Evolutionary conservation across 306 rosid genomes (phyloP), one percentile per base, ranked within the genome.

Genomic region (Echinosophora koreensis): DNA sequence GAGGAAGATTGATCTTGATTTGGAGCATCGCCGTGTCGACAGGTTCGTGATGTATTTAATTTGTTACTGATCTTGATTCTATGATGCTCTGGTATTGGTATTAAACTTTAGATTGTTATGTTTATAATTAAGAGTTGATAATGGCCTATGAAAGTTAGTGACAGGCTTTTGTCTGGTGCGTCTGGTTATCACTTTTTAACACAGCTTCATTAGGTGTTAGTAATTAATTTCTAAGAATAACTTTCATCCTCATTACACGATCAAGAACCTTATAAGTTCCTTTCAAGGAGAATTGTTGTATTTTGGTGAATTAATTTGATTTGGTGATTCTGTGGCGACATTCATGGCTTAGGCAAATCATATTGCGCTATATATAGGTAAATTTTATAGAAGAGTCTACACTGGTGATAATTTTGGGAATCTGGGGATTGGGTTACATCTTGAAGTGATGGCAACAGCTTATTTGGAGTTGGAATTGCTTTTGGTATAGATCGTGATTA

Each of bases 1-100:
- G 98, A 79, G 97, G 72, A 96, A 96, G 88, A 84, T 96, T 71
- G 99, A 96, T 80, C 91, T 83, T 5, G 94, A 96, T 35, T 85
- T 89, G 88, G 97, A 96, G 87, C 97, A 87, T 71, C 98, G 89
- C 0, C 41, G 84, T 5, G 80, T 92, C 49, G 97, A 91, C 87
- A 91, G 99, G 99, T 96, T 30, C 12, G 77, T 57, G 34, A 28
- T 81, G 69, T 60, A 65, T 77, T 87, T 28, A 61, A 4, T n/a
- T 39, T 38, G 9, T 30, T 56, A 13, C 55, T 46, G 54, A 52
- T 18, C 49, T 58, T 16, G 42, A 16, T 55, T 47, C 5, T 46
- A 12, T 12, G n/a, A 46, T 46, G 3, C 11, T 46, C 15, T 46
- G 51, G n/a, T 46, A 11, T 46, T 12, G 51, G 51, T 46, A 11